Conservation (phyloP, 495 filamentous ascomycete genomes). For the Hyphodiscus hymeniophilus region DNA sequence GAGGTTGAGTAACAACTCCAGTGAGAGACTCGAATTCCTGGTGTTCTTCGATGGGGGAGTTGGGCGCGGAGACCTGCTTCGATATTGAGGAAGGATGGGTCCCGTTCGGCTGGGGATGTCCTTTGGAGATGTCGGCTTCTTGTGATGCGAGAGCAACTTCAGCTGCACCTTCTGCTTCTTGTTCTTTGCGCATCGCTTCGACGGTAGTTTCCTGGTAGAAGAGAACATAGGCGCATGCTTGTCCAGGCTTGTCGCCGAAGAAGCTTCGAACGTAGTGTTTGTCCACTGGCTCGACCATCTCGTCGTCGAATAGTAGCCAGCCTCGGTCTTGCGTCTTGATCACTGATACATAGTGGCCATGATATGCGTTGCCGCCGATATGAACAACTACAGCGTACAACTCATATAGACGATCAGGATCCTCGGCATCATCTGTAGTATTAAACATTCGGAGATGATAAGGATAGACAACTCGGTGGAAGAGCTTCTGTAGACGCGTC, state of each 20-base stretch:
- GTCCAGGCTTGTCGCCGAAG: slow-evolving; percentile 84
- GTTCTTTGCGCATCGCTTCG: slow-evolving; percentile 72
- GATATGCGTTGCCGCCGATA: slow-evolving; percentile 95
- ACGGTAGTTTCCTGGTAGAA: slow-evolving; percentile 97
- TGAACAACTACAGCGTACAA: slow-evolving; percentile 98
- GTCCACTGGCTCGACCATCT: slow-evolving; percentile 96
- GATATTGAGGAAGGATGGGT: slow-evolving; percentile 22
- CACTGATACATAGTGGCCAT: slow-evolving; percentile 94
- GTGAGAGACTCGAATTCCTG: slow-evolving; percentile 46
- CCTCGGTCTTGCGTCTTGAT: slow-evolving; percentile 96
- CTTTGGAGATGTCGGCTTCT: slow-evolving; percentile 45
- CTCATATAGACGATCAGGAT: slow-evolving; percentile 92
- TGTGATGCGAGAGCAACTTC: slow-evolving; percentile 48
- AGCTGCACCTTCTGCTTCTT: slow-evolving; percentile 73
- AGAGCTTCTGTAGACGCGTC: slow-evolving; percentile 88
- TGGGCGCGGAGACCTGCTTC: slow-evolving; percentile 26
- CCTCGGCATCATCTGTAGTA: slow-evolving; percentile 93
- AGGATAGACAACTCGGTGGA: slow-evolving; percentile 93
- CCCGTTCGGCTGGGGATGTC: slow-evolving; percentile 33
- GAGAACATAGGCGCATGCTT: slow-evolving; percentile 92
- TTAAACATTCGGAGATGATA: slow-evolving; percentile 96
- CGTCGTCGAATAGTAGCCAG: slow-evolving; percentile 95
- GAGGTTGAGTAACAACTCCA: slow-evolving; percentile 54
- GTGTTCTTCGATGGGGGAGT: slow-evolving; percentile 36
- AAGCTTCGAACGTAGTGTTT: slow-evolving; percentile 96